A percentile compares a stretch with the other conserved stretches of the same genome.
Conservation (phyloP, 441 rosid species). For the Gossypium davidsonii region DNA sequence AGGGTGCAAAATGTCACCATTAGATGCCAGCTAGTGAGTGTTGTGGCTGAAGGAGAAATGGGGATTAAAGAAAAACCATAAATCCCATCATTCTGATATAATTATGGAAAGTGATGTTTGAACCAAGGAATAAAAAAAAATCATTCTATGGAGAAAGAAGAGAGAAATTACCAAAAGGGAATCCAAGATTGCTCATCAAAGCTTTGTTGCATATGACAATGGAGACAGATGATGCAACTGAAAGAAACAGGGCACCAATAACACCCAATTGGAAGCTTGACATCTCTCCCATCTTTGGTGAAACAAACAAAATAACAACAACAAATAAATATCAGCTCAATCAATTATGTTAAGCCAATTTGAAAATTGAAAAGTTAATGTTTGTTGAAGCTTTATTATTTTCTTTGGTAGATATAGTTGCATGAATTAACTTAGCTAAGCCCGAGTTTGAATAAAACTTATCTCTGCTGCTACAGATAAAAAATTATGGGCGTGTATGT, state of each 20-base stretch:
- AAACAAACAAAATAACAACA: background rate
- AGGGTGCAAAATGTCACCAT: conserved; percentile 90
- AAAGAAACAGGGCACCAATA: conserved; percentile 81
- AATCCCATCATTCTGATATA: background rate
- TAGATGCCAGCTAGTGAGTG: conserved; percentile 94
- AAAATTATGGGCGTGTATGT: background rate
- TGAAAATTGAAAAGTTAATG: background rate
- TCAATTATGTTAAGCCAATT: background rate
- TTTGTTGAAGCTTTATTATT: background rate
- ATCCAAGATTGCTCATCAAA: conserved; percentile 93
- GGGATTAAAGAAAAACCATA: background rate
- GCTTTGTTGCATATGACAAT: conserved; percentile 99
- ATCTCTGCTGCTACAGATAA: background rate
- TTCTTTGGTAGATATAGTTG: background rate
- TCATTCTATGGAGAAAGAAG: background rate
- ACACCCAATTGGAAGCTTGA: conserved; percentile 79
- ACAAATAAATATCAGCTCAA: background rate
- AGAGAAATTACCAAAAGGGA: conserved; percentile 74
- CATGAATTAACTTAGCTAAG: background rate
- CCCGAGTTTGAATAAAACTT: background rate
- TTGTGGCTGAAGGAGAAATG: conserved; percentile 48
- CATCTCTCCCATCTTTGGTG: conserved; percentile 78
- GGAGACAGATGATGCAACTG: conserved; percentile 95
- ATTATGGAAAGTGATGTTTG: background rate
- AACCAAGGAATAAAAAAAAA: background rate